These are phyloP conservation scores for Clausena lansium DNA, from an alignment of 345 rosid species.

Conservation along the genomic window DNA sequence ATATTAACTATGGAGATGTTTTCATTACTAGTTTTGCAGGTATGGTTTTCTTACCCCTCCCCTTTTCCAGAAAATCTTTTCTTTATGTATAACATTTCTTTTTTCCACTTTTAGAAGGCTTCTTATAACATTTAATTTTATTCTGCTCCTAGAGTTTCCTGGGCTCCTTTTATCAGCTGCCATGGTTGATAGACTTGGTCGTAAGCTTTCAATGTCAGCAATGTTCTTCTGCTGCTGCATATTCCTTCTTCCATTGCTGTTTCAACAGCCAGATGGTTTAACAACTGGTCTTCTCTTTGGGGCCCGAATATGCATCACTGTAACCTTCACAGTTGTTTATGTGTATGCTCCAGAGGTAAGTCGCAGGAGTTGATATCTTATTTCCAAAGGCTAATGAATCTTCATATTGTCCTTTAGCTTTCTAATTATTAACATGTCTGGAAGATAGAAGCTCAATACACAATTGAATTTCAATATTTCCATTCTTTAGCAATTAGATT, in stretches of 20 bases:
- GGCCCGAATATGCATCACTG: slow-evolving; percentile 83
- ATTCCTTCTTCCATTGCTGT: slow-evolving; percentile 71
- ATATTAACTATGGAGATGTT: slow-evolving; percentile 62
- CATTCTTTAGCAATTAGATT: background rate
- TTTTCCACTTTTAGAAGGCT: background rate
- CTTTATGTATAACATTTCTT: background rate
- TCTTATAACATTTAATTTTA: slow-evolving; percentile 18
- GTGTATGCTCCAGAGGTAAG: slow-evolving; percentile 92
- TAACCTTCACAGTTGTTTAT: slow-evolving; percentile 64
- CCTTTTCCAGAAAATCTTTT: background rate
- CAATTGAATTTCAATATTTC: background rate
- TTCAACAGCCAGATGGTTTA: slow-evolving; percentile 53
- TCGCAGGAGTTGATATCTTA: background rate
- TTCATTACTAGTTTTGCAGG: slow-evolving; percentile 91
- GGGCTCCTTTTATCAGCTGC: slow-evolving; percentile 79
- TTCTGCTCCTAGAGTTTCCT: slow-evolving; percentile 62
- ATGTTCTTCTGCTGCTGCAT: slow-evolving; percentile 72
- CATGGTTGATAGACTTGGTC: slow-evolving; percentile 75
- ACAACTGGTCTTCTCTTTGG: slow-evolving; percentile 77
- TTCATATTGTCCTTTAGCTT: background rate
- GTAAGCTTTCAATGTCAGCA: slow-evolving; percentile 76
- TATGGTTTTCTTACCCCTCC: slow-evolving; percentile 11
- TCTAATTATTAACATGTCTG: background rate
- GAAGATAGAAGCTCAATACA: background rate
- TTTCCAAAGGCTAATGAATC: background rate